Evolutionary conservation across 78 protist genomes (phyloP).

Genomic region (Polysphondylium violaceum): DNA sequence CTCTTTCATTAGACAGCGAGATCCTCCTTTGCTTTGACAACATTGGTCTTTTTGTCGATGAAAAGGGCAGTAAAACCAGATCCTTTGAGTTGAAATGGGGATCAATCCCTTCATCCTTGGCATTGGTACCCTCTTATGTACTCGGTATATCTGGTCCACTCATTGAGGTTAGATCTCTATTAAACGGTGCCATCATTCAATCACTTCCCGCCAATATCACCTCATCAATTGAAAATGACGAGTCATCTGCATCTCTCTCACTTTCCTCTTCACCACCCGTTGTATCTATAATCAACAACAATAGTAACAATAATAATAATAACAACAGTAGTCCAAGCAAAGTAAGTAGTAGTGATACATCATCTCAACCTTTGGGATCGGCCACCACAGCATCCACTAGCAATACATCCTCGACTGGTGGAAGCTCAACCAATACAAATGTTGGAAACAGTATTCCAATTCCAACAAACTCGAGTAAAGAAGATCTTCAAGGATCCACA

Average conservation of each 20-base stretch:
- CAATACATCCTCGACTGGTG: too few species aligned
- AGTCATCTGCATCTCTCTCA: neutral
- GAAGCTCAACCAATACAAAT: neutral
- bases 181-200: conserved; percentile 70
- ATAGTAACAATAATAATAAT: neutral
- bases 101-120: conserved; percentile 28
- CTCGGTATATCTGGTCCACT: conserved; percentile 58
- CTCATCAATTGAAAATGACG: neutral
- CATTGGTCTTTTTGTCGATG: conserved; percentile 68
- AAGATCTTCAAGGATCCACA: conserved; percentile 5
- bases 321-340: too few species aligned
- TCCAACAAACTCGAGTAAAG: neutral
- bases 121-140: conserved; percentile 29
- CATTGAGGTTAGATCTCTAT: conserved; percentile 36
- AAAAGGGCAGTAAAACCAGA: conserved; percentile 18
- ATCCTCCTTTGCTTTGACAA: conserved; percentile 58
- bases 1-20: conserved; percentile 43
- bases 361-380: too few species aligned
- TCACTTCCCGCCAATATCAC: conserved; percentile 39
- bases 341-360: too few species aligned
- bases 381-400: too few species aligned
- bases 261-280: too few species aligned
- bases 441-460: neutral
- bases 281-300: too few species aligned
- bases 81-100: conserved; percentile 68